Conservation (phyloP, 169 alveolate genomes). For the Babesia bigemina region DNA sequence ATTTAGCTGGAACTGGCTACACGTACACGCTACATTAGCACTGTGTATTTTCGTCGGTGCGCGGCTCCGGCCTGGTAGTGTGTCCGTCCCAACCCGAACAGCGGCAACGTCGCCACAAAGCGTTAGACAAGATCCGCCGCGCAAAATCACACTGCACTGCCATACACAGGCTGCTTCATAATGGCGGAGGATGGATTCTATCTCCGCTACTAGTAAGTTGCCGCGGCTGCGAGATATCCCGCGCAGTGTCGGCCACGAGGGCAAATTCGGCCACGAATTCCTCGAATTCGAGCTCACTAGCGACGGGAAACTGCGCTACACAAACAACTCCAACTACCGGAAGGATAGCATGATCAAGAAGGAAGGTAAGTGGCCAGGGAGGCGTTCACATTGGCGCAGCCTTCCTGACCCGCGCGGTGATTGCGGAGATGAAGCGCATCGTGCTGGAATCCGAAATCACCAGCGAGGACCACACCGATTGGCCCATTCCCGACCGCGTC, state of each 20-base stretch:
- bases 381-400: conserved; percentile 53
- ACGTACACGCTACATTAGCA: too few relatives aligned
- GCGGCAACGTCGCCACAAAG: too few relatives aligned
- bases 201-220: conserved; percentile 68
- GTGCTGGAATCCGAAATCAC: conserved; percentile 87
- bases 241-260: conserved; percentile 80
- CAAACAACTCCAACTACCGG: conserved; percentile 95
- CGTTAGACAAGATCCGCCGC: too few relatives aligned
- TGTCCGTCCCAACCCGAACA: too few relatives aligned
- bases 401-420: conserved; percentile 78
- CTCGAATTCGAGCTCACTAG: conserved; percentile 94
- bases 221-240: background rate
- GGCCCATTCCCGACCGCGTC: conserved; percentile 95
- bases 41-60: too few relatives aligned
- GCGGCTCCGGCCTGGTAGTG: too few relatives aligned
- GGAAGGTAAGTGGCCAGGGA: conserved; percentile 82
- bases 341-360: conserved; percentile 92
- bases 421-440: conserved; percentile 86
- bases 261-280: conserved; percentile 96
- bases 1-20: conserved; percentile 7
- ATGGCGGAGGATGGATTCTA: conserved; percentile 61
- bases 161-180: background rate
- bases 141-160: too few relatives aligned
- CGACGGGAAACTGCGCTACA: conserved; percentile 94
- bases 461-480: conserved; percentile 91